Evolutionary conservation across 441 rosid species (phyloP).

Genomic region (Erodium chrysanthum): DNA sequence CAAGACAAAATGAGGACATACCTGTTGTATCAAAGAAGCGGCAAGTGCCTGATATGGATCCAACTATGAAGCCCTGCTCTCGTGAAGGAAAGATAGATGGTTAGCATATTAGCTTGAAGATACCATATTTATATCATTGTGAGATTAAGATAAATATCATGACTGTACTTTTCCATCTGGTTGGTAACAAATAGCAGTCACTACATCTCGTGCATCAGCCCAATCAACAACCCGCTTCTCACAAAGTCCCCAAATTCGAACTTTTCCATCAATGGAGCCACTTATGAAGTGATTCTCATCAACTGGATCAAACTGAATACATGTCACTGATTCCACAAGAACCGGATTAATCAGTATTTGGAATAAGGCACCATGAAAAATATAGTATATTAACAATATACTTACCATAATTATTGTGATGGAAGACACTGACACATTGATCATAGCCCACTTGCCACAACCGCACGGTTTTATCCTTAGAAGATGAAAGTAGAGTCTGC

Average conservation of each 20-base stretch:
- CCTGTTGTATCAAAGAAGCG: slow-evolving; percentile 56
- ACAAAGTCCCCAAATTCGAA: slow-evolving; percentile 66
- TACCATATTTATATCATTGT: neutral
- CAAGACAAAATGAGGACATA: neutral
- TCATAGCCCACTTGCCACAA: slow-evolving; percentile 55
- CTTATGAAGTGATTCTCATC: slow-evolving; percentile 64
- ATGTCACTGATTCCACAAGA: slow-evolving; percentile 57
- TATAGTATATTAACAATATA: neutral
- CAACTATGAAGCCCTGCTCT: slow-evolving; percentile 63
- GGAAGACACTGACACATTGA: slow-evolving; percentile 43
- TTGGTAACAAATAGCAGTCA: slow-evolving; percentile 64
- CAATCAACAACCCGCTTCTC: slow-evolving; percentile 64
- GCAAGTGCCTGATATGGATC: slow-evolving; percentile 55
- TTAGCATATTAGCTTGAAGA: neutral
- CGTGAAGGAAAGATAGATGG: slow-evolving; percentile 13
- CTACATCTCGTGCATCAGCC: slow-evolving; percentile 51
- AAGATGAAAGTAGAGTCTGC: slow-evolving; percentile 73
- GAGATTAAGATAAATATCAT: neutral
- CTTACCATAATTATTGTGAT: slow-evolving; percentile 56
- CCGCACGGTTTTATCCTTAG: slow-evolving; percentile 70
- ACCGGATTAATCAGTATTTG: neutral
- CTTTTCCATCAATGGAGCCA: slow-evolving; percentile 92
- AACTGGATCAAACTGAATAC: slow-evolving; percentile 69
- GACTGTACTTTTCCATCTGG: slow-evolving; percentile 56
- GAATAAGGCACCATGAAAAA: neutral